Base-by-base conservation (phyloP, 2,329 filamentous ascomycete genomes). In the Venturia oleaginea region DNA sequence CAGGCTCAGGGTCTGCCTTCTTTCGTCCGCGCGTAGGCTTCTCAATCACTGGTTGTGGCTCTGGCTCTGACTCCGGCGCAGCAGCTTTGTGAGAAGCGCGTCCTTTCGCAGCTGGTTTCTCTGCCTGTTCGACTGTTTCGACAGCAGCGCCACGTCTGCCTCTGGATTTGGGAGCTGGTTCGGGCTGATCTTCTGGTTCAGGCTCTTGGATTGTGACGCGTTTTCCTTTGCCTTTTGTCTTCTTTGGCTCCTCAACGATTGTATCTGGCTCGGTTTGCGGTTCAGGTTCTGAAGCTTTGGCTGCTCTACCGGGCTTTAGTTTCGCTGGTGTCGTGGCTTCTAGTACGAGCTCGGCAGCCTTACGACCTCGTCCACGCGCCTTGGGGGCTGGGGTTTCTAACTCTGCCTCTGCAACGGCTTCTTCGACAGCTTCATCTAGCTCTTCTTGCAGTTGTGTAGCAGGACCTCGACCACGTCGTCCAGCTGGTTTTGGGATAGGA, bases 361-460 rank as follows among this genome's bases (percentile, higher is more conserved):
- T 37, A n/a, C 38, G 32, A n/a, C 32, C 48, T 11, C 40, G 27
- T 22, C 37, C 62, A 51, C 51, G 46, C 27, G 51, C 34, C 37
- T 63, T 54, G 30, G 61, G 40, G 24, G 24, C 43, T 34, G 61
- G 10, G 19, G 17, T 19, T 8, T 27, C 24, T 32, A 22, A 43
- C 30, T 63, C 24, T 32, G 37, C 61, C 30, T 63, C 38, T 13
- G n/a, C 5, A 27, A 48, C 10, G 19, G 43, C 30, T 30, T 40
- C 43, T 27, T 48, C 61, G 1, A 42, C 55, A 15, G 63, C 55
- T 17, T 61, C 55, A 17, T 60, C 37, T 24, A 61, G 63, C 55
- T 64, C 63, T 54, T 64, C 63, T 24, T 64, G n/a, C 30, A 64
- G 13, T 30, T 64, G 63, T 32, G 46, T 34, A 27, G 46, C 51